Evolutionary conservation across 305 asterid species (phyloP).

Genomic region (Andrographis paniculata): DNA sequence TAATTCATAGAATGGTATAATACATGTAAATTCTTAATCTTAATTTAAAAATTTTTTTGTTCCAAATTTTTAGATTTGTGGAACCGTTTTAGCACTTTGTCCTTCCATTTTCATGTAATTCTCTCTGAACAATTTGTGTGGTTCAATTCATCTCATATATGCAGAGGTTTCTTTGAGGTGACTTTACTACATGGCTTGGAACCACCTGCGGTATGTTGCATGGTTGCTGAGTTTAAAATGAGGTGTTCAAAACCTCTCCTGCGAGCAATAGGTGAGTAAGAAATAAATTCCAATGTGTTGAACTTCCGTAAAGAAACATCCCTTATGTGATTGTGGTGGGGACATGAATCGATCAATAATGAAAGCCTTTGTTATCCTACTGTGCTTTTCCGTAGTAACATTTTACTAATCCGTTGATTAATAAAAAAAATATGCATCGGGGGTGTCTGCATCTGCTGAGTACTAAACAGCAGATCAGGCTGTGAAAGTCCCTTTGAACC

Average conservation of each 20-base stretch:
- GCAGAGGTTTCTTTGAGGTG: conserved; percentile 8
- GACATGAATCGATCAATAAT: no score
- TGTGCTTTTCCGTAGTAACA: no score
- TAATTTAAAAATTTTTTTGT: no score
- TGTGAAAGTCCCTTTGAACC: conserved; percentile 99
- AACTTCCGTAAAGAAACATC: conserved; percentile 20
- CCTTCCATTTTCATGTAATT: no score
- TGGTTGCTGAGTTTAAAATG: no score
- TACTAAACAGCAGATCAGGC: conserved; percentile 53
- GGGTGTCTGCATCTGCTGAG: conserved; percentile 74
- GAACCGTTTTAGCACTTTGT: no score
- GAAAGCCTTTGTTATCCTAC: no score
- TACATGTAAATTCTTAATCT: no score
- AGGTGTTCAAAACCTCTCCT: conserved; percentile 27
- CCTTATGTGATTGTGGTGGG: conserved; percentile 23
- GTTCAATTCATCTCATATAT: conserved; percentile 1
- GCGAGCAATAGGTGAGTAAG: conserved; percentile 44
- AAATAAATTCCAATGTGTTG: conserved; percentile 29
- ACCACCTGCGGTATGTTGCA: conserved; percentile 6
- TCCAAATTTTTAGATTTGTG: no score
- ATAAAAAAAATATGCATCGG: conserved; percentile 81
- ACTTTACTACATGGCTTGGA: background rate
- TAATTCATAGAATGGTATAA: no score
- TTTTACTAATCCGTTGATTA: conserved; percentile 27
- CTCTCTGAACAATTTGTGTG: background rate